Evolutionary conservation across 192 early-diverging fungal genomes (phyloP).

Genomic region (Gorgonomyces haynaldii): DNA sequence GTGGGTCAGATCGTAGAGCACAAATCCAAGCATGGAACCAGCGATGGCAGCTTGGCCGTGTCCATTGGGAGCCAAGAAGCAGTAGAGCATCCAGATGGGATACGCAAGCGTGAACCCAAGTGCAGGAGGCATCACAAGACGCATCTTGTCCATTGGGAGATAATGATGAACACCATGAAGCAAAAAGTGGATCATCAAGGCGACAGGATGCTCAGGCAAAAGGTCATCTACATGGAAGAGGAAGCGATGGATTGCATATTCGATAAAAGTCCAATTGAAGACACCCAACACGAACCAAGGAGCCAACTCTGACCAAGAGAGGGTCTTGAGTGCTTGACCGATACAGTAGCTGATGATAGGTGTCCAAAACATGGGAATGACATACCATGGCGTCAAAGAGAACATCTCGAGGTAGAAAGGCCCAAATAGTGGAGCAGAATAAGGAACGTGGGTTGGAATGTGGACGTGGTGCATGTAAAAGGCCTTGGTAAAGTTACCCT

Average conservation of each 20-base stretch:
- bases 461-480: constrained; percentile 88
- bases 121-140: constrained; percentile 94
- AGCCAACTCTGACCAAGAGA: constrained; percentile 1
- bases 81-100: constrained; percentile 44
- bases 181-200: constrained; percentile 71
- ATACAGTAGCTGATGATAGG: constrained; percentile 53
- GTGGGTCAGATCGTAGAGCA: constrained; percentile 87
- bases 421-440: constrained; percentile 70
- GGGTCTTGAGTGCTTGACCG: constrained; percentile 17
- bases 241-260: constrained; percentile 88
- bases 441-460: constrained; percentile 66
- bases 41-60: constrained; percentile 58
- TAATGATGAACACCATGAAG: constrained; percentile 95
- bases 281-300: constrained; percentile 57
- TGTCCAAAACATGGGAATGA: constrained; percentile 79
- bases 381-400: constrained; percentile 85
- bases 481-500: constrained; percentile 59
- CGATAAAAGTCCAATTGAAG: constrained; percentile 71
- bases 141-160: constrained; percentile 89
- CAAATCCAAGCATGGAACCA: constrained; percentile 69
- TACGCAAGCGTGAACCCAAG: constrained; percentile 57
- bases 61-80: constrained; percentile 45
- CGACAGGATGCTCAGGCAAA: constrained; percentile 71
- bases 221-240: constrained; percentile 84
- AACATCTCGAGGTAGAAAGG: constrained; percentile 60